Conservation (phyloP, 306 rosid species). For the Lathyrus aphaca region DNA sequence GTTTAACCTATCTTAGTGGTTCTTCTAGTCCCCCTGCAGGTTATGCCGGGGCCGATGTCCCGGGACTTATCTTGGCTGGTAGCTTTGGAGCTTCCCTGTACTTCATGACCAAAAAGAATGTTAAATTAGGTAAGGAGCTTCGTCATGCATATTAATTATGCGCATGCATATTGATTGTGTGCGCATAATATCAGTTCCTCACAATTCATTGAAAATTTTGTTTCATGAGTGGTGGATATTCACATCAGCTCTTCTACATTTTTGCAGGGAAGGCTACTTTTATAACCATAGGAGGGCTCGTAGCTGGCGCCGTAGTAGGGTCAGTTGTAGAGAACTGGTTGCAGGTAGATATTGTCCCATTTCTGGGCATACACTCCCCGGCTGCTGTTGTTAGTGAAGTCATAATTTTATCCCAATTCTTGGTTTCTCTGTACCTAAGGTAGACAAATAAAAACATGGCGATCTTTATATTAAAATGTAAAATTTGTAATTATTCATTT, state of each 20-base stretch:
- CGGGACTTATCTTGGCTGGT: slow-evolving; percentile 97
- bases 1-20: slow-evolving; percentile 76
- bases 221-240: slow-evolving; percentile 4
- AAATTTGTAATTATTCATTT: slow-evolving; percentile 82
- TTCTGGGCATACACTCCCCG: slow-evolving; percentile 93
- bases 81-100: slow-evolving; percentile 99
- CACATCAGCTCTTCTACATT: neutral
- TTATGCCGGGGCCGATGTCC: slow-evolving; percentile 80
- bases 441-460: slow-evolving; percentile 46
- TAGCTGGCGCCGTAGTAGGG: slow-evolving; percentile 90
- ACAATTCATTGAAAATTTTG: slow-evolving; percentile 18
- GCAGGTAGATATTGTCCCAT: slow-evolving; percentile 96
- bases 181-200: slow-evolving; percentile 17
- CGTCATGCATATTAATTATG: slow-evolving; percentile 14
- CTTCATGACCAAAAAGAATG: slow-evolving; percentile 89
- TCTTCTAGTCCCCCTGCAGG: slow-evolving; percentile 56
- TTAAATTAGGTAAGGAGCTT: slow-evolving; percentile 73
- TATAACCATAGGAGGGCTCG: slow-evolving; percentile 91
- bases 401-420: slow-evolving; percentile 81
- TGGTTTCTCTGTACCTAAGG: slow-evolving; percentile 89
- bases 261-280: slow-evolving; percentile 89
- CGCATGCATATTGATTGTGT: too few relatives aligned
- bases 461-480: slow-evolving; percentile 47
- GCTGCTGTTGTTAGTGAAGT: slow-evolving; percentile 91
- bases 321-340: slow-evolving; percentile 92